Percentiles rank a stretch among this genome's conserved stretches.
These are phyloP conservation scores for Arthrobotrys sphaeroides DNA, from an alignment of 2,329 filamentous ascomycete species.

Conservation along the genomic window DNA sequence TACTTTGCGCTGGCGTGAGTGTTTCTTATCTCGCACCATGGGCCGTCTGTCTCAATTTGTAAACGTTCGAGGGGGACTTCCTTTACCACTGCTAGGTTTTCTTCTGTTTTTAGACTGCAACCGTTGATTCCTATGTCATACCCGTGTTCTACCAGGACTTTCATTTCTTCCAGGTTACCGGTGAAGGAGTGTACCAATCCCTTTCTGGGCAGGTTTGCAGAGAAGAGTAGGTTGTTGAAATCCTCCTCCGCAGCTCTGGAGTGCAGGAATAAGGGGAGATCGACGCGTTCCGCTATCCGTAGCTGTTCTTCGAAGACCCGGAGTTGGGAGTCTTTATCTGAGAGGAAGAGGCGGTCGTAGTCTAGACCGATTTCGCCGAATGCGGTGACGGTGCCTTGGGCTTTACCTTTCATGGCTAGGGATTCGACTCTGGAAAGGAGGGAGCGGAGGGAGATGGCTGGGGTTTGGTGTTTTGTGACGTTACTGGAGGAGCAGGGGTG, in stretches of 20 bases:
- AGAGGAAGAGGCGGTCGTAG: slow-evolving; percentile 89
- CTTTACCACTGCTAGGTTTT: slow-evolving; percentile 86
- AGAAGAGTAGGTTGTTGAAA: slow-evolving; percentile 75
- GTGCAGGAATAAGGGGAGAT: slow-evolving; percentile 90
- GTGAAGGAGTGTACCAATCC: slow-evolving; percentile 97
- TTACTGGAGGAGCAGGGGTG: slow-evolving; percentile 88
- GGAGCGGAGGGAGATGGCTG: neutral
- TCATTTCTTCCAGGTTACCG: slow-evolving; percentile 84
- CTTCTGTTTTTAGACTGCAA: slow-evolving; percentile 91
- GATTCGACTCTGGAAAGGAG: slow-evolving; percentile 70
- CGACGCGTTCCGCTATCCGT: slow-evolving; percentile 77
- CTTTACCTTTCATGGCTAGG: slow-evolving; percentile 71
- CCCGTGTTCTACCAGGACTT: slow-evolving; percentile 78
- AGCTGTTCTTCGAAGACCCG: slow-evolving; percentile 87
- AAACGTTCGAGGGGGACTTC: slow-evolving; percentile 79
- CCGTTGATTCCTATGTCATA: slow-evolving; percentile 96
- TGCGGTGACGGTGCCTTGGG: slow-evolving; percentile 72
- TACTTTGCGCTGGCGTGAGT: slow-evolving; percentile 81
- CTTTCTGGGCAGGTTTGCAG: slow-evolving; percentile 64
- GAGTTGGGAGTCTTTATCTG: slow-evolving; percentile 79
- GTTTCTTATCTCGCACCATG: slow-evolving; percentile 94
- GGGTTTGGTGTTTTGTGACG: slow-evolving; percentile 71
- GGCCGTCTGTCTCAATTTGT: slow-evolving; percentile 96
- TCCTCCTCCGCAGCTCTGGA: slow-evolving; percentile 86
- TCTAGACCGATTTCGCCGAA: slow-evolving; percentile 97